Conservation (phyloP, 768 basidiomycete species). For the Clavulina sp. region DNA sequence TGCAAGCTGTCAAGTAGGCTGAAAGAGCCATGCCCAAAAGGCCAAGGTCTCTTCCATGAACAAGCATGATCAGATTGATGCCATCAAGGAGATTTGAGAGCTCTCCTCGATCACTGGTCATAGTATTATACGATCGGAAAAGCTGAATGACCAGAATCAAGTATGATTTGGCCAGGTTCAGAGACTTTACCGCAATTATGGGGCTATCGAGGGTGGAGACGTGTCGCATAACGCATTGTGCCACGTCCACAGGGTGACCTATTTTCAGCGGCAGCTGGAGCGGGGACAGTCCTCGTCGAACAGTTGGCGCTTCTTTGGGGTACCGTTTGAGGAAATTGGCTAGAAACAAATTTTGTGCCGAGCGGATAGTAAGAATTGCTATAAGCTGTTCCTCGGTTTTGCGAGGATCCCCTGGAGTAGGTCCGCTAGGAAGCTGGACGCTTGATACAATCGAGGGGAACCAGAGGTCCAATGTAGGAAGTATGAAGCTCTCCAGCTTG, state of each 20-base stretch:
- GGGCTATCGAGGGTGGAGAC: background rate
- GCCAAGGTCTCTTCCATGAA: slow-evolving; percentile 57
- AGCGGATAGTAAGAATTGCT: slow-evolving; percentile 28
- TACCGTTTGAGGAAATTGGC: slow-evolving; percentile 44
- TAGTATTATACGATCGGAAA: slow-evolving; percentile 53
- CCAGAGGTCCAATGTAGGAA: slow-evolving; percentile 58
- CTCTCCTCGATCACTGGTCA: slow-evolving; percentile 52
- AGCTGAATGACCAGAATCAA: slow-evolving; percentile 50
- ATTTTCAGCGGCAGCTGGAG: slow-evolving; percentile 43
- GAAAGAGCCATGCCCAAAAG: slow-evolving; percentile 59
- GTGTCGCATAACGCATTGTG: slow-evolving; percentile 11
- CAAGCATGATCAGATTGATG: slow-evolving; percentile 46
- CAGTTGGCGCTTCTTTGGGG: slow-evolving; percentile 45
- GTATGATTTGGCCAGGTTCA: slow-evolving; percentile 50
- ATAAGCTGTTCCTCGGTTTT: slow-evolving; percentile 13
- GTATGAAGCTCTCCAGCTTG: slow-evolving; percentile 48
- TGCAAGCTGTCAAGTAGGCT: slow-evolving; percentile 61
- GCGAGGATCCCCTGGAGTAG: background rate
- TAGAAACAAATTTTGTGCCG: slow-evolving; percentile 55
- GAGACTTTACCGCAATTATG: slow-evolving; percentile 29
- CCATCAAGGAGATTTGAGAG: slow-evolving; percentile 50
- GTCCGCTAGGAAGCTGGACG: background rate
- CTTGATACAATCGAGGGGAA: slow-evolving; percentile 31
- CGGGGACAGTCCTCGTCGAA: slow-evolving; percentile 47
- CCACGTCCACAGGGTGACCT: slow-evolving; percentile 17